Evolutionary conservation across 78 protist species (phyloP), one percentile per base, ranked within the genome.

Genomic region (Dictyostelium capitatum): DNA sequence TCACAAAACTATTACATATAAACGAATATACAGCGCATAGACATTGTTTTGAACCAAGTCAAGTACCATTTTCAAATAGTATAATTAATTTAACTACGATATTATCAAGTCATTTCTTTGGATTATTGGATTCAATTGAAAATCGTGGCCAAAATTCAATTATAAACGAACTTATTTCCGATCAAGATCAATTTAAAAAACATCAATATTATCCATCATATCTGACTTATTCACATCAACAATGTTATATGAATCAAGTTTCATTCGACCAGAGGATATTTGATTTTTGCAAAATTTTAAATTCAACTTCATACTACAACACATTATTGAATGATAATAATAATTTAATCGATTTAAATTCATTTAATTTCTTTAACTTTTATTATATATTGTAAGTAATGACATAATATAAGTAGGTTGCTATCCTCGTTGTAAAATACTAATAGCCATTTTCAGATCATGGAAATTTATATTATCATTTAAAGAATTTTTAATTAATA

Each of bases 391-490:
- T 41, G 73, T 64, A 64, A 28, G 43, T 37, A 37, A 37, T 37
- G 43, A 37, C 43, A n/a, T n/a, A n/a, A n/a, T n/a, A n/a, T n/a
- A n/a, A n/a, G n/a, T n/a, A n/a, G n/a, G n/a, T n/a, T n/a, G n/a
- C n/a, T n/a, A n/a, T n/a, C n/a, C n/a, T n/a, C n/a, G n/a, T n/a
- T n/a, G n/a, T n/a, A n/a, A n/a, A n/a, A n/a, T n/a, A n/a, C n/a
- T n/a, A n/a, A n/a, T n/a, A n/a, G n/a, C n/a, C n/a, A n/a, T n/a
- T n/a, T n/a, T n/a, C n/a, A n/a, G 79, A 72, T 15, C 48, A 6
- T 72, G 54, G 57, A 72, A 43, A n/a, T 72, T 41, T 72, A 46
- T 72, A 43, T 72, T 72, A n/a, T 43, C 57, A 19, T 19, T n/a
- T 72, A 17, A 28, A 72, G 23, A 19, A 43, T 72, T 72, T 72